Base-by-base conservation (phyloP, 202 grass and related monocot species). In the Dendrocalamus latiflorus region DNA sequence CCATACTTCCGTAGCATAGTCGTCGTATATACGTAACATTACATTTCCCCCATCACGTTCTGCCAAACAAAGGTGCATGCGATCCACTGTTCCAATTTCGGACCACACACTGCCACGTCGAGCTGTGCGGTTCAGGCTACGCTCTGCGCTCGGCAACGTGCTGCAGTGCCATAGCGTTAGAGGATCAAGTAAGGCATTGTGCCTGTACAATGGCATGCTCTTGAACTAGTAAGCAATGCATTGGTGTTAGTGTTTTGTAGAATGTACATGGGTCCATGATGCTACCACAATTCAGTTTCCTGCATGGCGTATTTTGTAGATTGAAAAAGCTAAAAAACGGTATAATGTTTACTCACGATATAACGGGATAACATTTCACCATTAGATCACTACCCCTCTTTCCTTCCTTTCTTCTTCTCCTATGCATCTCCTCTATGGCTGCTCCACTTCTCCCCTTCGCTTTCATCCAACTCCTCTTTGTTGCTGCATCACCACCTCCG, bases 71-170 rank as follows among this genome's bases (percentile, higher is more conserved):
- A 7, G 39, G 22, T 33, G 61, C 62, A 78, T 55, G 65, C 62
- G 86, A 69, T 44, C 12, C 75, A 50, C 75, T 50, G 49, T 57
- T 42, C 41, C 51, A 30, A 44, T 55, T 57, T 50, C 69, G 6
- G 37, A 70, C 51, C 74, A 83, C 56, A 21, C 42, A 38, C 47
- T 51, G 42, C 33, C 22, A n/a, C 20, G 20, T 34, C 33, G 9
- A 20, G 30, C 63, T 18, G 34, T 13, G 36, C 38, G 22, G 47
- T 24, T 16, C 55, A 43, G 13, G 38, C 74, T 44, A n/a, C 12
- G 10, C 39, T 41, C 76, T 86, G 78, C 85, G 0, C 68, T 22
- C 47, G 49, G 16, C 67, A 78, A 72, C 74, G 58, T 67, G 58
- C n/a, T 2, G n/a, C 28, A 50, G 16, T 2, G 42, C n/a, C 18